Base-by-base conservation (phyloP, 768 basidiomycete genomes). In the Agaricus blazei region DNA sequence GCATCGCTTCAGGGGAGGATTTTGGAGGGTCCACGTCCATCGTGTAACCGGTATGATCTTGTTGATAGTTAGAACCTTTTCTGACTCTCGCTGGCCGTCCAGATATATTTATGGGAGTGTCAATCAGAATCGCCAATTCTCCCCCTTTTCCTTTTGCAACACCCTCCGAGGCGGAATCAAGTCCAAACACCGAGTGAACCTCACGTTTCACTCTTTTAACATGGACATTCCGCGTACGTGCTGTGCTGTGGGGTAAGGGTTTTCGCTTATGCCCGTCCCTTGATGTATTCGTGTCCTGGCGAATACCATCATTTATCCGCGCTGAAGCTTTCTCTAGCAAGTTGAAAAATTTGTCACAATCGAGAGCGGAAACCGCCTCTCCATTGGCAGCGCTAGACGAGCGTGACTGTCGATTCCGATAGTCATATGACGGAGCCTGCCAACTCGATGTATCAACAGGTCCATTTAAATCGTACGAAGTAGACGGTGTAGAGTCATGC, bases 291-390 rank as follows among this genome's bases (percentile, higher is more conserved):
- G 51, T 14, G 28, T 53, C 26, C 12, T 40, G 41, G 27, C 57
- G 48, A 19, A 62, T 67, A 29, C 65, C 66, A 31, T 68, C 65
- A 54, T 73, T 67, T 40, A 70, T 65, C 23, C 65, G 62, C 31
- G 67, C 68, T n/a, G 70, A 71, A 9, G 71, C 68, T 31, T 65
- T 70, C 55, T 71, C 71, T 31, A 73, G 58, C 27, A 70, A 64
- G 40, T 66, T 63, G 37, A 75, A 49, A 26, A 75, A 67, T 28
- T 63, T 53, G 6, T 59, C 48, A 36, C 68, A 68, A 43, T 64
- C 52, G 28, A 15, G 45, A 37, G 45, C 52, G 27, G 52, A 44
- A 15, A 28, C 26, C 11, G 36, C 6, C 36, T 48, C 45, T 54
- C n/a, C 36, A 3, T 28, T 41, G n/a, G 27, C 4, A 28, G 52